Base-by-base conservation (phyloP, 257 asterid genomes). In the Nemophila menziesii region DNA sequence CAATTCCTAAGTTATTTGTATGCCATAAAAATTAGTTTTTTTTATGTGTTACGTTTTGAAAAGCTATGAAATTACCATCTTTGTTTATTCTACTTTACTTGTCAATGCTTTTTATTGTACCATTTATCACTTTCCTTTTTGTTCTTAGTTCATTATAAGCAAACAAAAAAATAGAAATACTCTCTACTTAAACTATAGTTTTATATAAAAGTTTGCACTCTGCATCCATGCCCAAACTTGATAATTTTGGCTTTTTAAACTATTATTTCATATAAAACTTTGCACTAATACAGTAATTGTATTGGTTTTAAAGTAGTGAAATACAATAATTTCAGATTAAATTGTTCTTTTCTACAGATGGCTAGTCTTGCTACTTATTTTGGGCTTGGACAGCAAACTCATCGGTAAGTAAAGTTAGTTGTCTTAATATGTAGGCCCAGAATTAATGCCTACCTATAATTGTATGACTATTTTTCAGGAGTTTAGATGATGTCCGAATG, bases 401-500 rank as follows among this genome's bases (percentile, higher is more conserved):
- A 87, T 54, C 71, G 97, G 95, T 80, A 48, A 48, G 17, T 11
- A 18, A 23, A n/a, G n/a, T n/a, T n/a, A 33, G 39, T 27, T 14
- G n/a, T n/a, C n/a, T n/a, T n/a, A n/a, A n/a, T n/a, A n/a, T n/a
- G n/a, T n/a, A 52, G 20, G 39, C 37, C 17, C 27, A 20, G n/a
- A 52, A 14, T 52, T 54, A 22, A 22, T 29, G 19, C 63, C 39
- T 58, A 26, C 26, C 45, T 56, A 29, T 59, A 12, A 14, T 23
- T 10, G 2, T 41, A n/a, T 29, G 42, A 5, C 51, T 39, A 21
- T 44, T 39, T 64, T 61, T 24, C 85, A 87, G 97, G 90, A 87
- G 95, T 66, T 71, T 87, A 70, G 96, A 75, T 55, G 99, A 90
- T 73, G 96, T 86, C 54, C 93, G 92, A 57, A 86, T 90, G 96